Evolutionary conservation across 306 rosid species (phyloP), one percentile per base, ranked within the genome.

Genomic region (Arachis stenosperma): DNA sequence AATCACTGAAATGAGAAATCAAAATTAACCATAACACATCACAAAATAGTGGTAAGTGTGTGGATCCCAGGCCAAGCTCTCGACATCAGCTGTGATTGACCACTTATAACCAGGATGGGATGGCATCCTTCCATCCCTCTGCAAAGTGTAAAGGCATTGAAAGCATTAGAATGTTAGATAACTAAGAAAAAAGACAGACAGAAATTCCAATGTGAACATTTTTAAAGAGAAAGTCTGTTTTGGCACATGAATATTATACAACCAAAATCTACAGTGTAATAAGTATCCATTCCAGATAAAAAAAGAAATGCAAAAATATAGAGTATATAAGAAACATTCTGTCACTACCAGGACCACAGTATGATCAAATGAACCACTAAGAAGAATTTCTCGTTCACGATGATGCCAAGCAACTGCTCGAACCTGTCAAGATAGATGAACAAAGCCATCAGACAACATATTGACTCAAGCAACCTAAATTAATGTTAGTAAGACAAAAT

Each of bases 61-160:
- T 9, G 98, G 97, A 82, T 93, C 96, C 97, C 98, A 93, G 53
- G 92, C 97, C 84, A 93, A 86, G 90, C 89, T 82, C 84, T 93
- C 98, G 9, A 93, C 98, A 47, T 93, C 97, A 77, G 91, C 83
- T 42, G 84, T 55, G 65, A 89, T 92, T 48, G 73, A 81, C 98
- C 98, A 89, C 78, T 72, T 88, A 79, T 86, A 93, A 65, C 98
- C 98, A 47, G 96, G 81, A 82, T 93, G 98, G 5, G 86, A 60
- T 54, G 96, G 94, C 54, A 58, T 79, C 81, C 99, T 89, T 70
- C 86, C 96, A 80, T 93, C 98, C 82, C 69, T 94, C 98, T 93
- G 94, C 81, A 78, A 79, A 79, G 44, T 74, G 67, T 65, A 78
- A 82, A 44, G 66, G 61, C 46, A 67, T 43, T 7, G 74, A 59